These are phyloP conservation scores for Scedosporium dehoogii DNA, from an alignment of 2,329 filamentous ascomycete genomes.

Conservation along the genomic window DNA sequence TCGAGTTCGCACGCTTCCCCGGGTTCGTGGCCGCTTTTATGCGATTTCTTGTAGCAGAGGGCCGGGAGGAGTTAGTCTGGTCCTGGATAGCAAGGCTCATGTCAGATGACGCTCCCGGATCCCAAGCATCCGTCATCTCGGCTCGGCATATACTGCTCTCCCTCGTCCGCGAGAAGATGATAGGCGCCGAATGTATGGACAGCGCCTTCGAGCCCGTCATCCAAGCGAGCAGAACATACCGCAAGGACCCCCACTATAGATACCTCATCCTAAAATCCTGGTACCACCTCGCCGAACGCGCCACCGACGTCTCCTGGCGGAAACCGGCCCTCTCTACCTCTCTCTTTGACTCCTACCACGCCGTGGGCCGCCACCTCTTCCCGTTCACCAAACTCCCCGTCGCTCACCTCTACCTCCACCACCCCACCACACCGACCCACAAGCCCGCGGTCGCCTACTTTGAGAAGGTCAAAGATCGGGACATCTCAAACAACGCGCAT, in stretches of 20 bases:
- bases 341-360: constrained; percentile 43
- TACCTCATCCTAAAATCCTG: constrained; percentile 31
- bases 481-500: not conserved
- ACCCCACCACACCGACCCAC: constrained; percentile 40
- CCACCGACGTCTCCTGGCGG: constrained; percentile 39
- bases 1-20: constrained; percentile 33
- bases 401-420: constrained; percentile 45
- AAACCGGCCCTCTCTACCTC: constrained; percentile 32
- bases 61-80: constrained; percentile 40
- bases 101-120: constrained; percentile 14
- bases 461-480: constrained; percentile 11
- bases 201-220: constrained; percentile 37
- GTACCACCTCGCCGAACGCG: constrained; percentile 38
- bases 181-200: constrained; percentile 24
- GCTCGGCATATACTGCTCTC: constrained; percentile 23
- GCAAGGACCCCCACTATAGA: constrained; percentile 20
- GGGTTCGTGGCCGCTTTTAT: constrained; percentile 29
- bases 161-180: constrained; percentile 33
- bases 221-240: constrained; percentile 33
- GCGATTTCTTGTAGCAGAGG: constrained; percentile 43
- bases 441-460: constrained; percentile 38
- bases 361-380: constrained; percentile 27
- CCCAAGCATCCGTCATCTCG: constrained; percentile 13
- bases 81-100: constrained; percentile 38
- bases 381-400: constrained; percentile 29